phyloP scores from a whole-genome alignment of 179 eudicot species.

The Patellifolia procumbens region DNA sequence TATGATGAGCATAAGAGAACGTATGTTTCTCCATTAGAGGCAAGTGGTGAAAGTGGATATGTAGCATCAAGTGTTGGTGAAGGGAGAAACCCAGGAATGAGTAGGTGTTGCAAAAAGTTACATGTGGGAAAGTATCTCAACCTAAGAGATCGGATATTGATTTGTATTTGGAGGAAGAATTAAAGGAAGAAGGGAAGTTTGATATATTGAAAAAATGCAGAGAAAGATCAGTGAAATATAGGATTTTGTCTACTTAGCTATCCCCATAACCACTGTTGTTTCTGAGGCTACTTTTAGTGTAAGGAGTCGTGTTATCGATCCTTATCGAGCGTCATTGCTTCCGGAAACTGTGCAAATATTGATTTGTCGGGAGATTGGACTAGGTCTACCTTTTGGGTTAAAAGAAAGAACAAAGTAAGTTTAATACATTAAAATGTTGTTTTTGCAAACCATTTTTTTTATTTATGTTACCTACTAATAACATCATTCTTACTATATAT shows the following conservation, averaged over 20 bases:
- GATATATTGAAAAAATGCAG: not conserved
- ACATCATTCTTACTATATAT: too few relatives aligned
- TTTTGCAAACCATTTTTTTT: too few relatives aligned
- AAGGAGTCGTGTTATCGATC: not conserved
- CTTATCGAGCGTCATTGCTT: not conserved
- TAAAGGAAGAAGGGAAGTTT: not conserved
- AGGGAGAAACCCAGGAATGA: too few relatives aligned
- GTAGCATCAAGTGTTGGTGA: too few relatives aligned
- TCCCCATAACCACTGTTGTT: not conserved
- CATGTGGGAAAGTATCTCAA: too few relatives aligned
- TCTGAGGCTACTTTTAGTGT: not conserved
- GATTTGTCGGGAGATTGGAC: not conserved
- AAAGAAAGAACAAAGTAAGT: not conserved
- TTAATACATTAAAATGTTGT: too few relatives aligned
- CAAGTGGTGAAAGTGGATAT: too few relatives aligned
- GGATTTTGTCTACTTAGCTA: not conserved
- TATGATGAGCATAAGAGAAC: too few relatives aligned
- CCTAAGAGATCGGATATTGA: too few relatives aligned
- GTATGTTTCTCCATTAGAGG: too few relatives aligned
- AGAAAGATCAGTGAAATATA: not conserved
- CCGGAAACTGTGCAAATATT: not conserved
- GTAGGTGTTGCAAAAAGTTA: too few relatives aligned
- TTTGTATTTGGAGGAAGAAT: not conserved
- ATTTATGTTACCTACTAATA: too few relatives aligned
- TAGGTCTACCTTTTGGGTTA: not conserved